phyloP scores from a whole-genome alignment of 805 yeast genomes.

The Jamesozyma rosinii region DNA sequence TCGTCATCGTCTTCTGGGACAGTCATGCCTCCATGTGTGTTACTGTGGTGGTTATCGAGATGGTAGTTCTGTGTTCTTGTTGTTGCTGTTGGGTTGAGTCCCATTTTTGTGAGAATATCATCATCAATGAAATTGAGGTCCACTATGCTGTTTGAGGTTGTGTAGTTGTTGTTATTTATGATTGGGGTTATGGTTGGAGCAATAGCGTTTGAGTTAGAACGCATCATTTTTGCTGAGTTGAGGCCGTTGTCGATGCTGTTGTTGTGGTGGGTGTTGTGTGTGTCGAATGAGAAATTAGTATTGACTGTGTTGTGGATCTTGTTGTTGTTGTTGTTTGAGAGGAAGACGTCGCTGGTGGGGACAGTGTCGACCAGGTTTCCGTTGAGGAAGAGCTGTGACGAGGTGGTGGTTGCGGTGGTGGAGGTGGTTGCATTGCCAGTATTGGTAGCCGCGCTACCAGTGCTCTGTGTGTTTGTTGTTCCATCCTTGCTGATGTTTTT shows the following conservation, averaged over 20 bases:
- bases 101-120: constrained; percentile 7
- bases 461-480: neutral
- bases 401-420: neutral
- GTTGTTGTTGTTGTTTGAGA: constrained; percentile 24
- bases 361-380: constrained; percentile 67
- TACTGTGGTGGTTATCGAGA: neutral
- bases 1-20: constrained; percentile 20
- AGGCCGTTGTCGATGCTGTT: neutral
- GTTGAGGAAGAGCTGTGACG: constrained; percentile 2
- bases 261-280: neutral
- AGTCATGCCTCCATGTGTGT: constrained; percentile 6
- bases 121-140: constrained; percentile 12
- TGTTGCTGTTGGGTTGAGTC: constrained; percentile 9
- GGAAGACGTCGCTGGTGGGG: constrained; percentile 84
- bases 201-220: neutral
- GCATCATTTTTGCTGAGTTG: constrained; percentile 5
- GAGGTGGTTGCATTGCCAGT: neutral
- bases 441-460: neutral
- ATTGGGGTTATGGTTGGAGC: neutral
- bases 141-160: constrained; percentile 6
- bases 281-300: neutral
- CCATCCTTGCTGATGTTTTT: neutral
- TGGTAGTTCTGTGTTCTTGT: neutral
- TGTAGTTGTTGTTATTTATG: constrained; percentile 41
- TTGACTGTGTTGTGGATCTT: constrained; percentile 4